Evolutionary conservation across 1,284 basidiomycete genomes (phyloP), one percentile per base, ranked within the genome.

Genomic region (Rhodotorula sp.): DNA sequence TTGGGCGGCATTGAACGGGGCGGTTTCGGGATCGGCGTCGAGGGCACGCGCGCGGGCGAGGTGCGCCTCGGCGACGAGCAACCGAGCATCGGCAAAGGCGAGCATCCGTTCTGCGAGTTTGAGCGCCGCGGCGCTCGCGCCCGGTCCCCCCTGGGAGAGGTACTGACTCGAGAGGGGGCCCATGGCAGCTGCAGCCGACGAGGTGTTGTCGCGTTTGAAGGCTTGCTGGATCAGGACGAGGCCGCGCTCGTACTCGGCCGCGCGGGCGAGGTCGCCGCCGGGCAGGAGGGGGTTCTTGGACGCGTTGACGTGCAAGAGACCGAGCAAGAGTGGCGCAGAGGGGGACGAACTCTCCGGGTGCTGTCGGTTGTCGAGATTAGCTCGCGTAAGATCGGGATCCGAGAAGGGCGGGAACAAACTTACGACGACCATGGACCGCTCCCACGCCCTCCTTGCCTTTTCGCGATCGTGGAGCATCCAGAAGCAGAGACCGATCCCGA

Each of bases 101-200:
- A 97, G 87, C 0, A 93, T 91, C 62, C 93, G 86, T 79, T 97
- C 95, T 6, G 93, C 93, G 24, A 96, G 84, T 82, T 96, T 97
- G 64, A 93, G 81, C 0, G 92, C 91, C 26, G 67, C 75, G 63
- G 58, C 18, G 22, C 55, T 65, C 46, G 58, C 76, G 63, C 5
- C 86, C 86, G 77, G 89, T 89, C 64, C 86, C 30, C 29, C 56
- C 22, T 37, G 45, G 37, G 42, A 30, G 22, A 62, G 42, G n/a
- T 67, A n/a, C 22, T 74, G 70, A 22, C 54, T 49, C 33, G 69
- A 70, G 0, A 91, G 79, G 72, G 90, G 89, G 65, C 87, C 90
- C 17, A 91, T 80, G 4, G 87, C 89, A 76, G 90, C 89, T 0
- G 90, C 90, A 76, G 90, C 88, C 0, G 90, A 89, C 73, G 86